These are phyloP conservation scores for Apiospora sp. DNA, from an alignment of 2,329 filamentous ascomycete genomes.

Conservation along the genomic window DNA sequence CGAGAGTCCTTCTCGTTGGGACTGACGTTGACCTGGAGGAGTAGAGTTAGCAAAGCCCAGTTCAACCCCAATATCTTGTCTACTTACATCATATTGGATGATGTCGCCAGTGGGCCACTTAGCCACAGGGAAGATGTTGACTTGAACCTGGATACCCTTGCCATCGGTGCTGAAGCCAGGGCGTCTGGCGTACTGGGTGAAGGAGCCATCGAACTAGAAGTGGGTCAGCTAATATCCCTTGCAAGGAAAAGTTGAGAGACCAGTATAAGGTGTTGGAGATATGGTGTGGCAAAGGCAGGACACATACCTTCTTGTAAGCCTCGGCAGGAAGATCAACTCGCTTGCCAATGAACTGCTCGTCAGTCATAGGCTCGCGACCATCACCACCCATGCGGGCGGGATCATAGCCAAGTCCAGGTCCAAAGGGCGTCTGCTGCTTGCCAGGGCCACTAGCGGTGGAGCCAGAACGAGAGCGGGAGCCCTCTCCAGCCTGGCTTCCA, in stretches of 20 bases:
- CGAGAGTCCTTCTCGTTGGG: constrained; percentile 64
- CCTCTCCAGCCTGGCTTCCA: constrained; percentile 23
- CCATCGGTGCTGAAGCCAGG: constrained; percentile 65
- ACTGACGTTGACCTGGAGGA: constrained; percentile 69
- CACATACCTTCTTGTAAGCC: constrained; percentile 56
- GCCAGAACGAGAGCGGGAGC: constrained; percentile 2
- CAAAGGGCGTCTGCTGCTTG: constrained; percentile 24
- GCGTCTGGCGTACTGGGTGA: constrained; percentile 52
- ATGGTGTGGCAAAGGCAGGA: not conserved
- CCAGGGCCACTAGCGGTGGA: constrained; percentile 24
- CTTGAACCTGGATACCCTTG: constrained; percentile 58
- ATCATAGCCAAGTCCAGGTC: constrained; percentile 24
- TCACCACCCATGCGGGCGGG: constrained; percentile 33
- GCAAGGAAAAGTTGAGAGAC: not conserved
- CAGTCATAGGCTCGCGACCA: constrained; percentile 36
- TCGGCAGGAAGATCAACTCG: constrained; percentile 67
- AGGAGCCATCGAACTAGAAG: constrained; percentile 34
- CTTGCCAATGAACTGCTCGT: constrained; percentile 44
- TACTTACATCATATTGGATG: constrained; percentile 85
- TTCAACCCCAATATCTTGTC: not conserved
- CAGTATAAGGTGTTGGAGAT: not conserved
- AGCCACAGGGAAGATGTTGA: constrained; percentile 80
- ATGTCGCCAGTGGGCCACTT: constrained; percentile 68
- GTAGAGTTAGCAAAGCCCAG: constrained; percentile 24
- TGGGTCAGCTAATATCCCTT: not conserved